Percentiles rank a stretch among this genome's conserved stretches.
These are phyloP conservation scores for Rhodotorula glutinis DNA, from an alignment of 1,284 basidiomycete genomes.

Conservation along the genomic window DNA sequence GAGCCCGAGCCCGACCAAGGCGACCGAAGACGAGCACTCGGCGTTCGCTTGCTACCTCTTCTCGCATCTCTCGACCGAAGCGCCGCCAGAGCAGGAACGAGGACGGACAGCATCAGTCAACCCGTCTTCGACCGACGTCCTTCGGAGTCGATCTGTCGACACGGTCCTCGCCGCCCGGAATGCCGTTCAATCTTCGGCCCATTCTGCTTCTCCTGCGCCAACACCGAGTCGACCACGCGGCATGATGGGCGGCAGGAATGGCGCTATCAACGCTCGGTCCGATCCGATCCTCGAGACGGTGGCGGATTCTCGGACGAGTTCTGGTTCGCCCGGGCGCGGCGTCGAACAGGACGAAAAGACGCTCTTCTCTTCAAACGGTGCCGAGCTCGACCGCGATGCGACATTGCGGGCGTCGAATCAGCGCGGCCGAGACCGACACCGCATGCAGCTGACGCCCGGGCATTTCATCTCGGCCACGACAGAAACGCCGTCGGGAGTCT, in stretches of 20 bases:
- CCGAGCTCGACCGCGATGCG: constrained; percentile 21
- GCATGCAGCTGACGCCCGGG: constrained; percentile 22
- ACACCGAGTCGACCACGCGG: constrained; percentile 13
- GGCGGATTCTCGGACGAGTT: not conserved
- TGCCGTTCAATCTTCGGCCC: constrained; percentile 3
- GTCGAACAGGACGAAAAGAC: not conserved
- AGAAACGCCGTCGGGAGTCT: constrained; percentile 18
- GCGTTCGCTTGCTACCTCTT: constrained; percentile 40
- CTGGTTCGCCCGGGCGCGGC: not conserved
- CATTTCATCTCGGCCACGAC: constrained; percentile 33
- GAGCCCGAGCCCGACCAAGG: not conserved
- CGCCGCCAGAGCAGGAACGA: constrained; percentile 9
- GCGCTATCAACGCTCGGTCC: not conserved
- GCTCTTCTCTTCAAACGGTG: not conserved
- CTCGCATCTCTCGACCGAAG: constrained; percentile 27
- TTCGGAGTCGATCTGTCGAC: constrained; percentile 23
- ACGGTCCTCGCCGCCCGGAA: not conserved
- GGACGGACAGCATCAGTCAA: constrained; percentile 6
- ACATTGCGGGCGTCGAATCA: constrained; percentile 18
- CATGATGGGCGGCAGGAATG: constrained; percentile 26
- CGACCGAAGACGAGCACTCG: constrained; percentile 22
- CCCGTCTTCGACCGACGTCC: not conserved
- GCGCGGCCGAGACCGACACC: not conserved
- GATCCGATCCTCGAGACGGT: constrained; percentile 10
- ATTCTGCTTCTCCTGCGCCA: not conserved